Evolutionary conservation across 2,329 filamentous ascomycete genomes (phyloP).

Genomic region (Emergomyces africanus): DNA sequence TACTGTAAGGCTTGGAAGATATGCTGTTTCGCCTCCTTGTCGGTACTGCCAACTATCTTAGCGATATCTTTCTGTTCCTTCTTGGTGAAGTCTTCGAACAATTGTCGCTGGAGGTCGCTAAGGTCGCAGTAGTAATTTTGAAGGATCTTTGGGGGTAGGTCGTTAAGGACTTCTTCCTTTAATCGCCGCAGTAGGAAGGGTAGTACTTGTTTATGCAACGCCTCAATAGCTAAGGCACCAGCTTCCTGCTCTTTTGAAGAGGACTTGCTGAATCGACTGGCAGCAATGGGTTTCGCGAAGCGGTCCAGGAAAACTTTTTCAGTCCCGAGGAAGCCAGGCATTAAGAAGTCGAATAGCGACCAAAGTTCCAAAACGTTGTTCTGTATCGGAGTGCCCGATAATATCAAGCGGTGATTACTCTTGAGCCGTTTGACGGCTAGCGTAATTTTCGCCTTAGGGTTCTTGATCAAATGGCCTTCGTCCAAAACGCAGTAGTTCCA

Average conservation of each 20-base stretch:
- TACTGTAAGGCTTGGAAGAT: conserved; percentile 99
- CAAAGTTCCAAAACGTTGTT: conserved; percentile 96
- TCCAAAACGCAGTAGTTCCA: conserved; percentile 99
- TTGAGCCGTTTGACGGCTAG: conserved; percentile 78
- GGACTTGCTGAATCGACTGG: conserved; percentile 89
- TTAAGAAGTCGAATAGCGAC: conserved; percentile 97
- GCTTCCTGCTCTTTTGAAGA: conserved; percentile 98
- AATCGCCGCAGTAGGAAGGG: conserved; percentile 91
- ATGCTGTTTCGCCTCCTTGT: conserved; percentile 92
- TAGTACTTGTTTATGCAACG: conserved; percentile 95
- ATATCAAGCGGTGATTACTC: conserved; percentile 89
- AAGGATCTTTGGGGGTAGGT: conserved; percentile 92
- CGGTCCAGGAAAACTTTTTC: conserved; percentile 96
- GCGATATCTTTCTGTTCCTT: conserved; percentile 83
- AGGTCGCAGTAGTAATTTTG: conserved; percentile 99
- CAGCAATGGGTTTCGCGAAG: conserved; percentile 89
- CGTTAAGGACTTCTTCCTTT: conserved; percentile 94
- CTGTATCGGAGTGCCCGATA: conserved; percentile 94
- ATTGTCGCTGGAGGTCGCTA: conserved; percentile 82
- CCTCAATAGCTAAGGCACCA: conserved; percentile 89
- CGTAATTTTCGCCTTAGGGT: conserved; percentile 92
- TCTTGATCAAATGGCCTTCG: conserved; percentile 97
- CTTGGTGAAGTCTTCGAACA: conserved; percentile 94
- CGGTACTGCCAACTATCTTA: conserved; percentile 67
- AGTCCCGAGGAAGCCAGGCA: conserved; percentile 92